Base-by-base conservation (phyloP, 2,329 filamentous ascomycete genomes). In the Fusarium transvaalense region DNA sequence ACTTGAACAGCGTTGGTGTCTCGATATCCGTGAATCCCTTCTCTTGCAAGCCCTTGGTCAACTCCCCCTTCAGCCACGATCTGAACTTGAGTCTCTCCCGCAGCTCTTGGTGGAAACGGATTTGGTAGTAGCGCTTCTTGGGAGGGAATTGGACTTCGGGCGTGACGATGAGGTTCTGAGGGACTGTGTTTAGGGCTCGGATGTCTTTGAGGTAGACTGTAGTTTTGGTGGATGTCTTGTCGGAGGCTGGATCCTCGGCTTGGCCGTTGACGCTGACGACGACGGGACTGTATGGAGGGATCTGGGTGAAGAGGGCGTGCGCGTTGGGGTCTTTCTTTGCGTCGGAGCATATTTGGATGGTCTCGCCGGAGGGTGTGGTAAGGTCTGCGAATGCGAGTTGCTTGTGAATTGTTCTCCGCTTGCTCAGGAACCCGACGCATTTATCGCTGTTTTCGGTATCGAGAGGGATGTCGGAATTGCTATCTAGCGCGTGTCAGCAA, bases 1-100 rank as follows among this genome's bases (percentile, higher is more conserved):
- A 97, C 78, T 98, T 99, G 86, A 99, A 99, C 1, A 99, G 85
- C 6, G 97, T 82, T 0, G 96, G 96, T 0, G 96, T 99, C 77
- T 99, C 96, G 32, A 98, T 87, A 71, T 98, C 92, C 14, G 86
- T 82, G 74, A 94, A 95, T 2, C 83, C 85, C 27, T 84, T 82
- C 7, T 83, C 77, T 17, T 85, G 82, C 32, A 94, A 83, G 10
- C 83, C 75, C 45, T 85, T 83, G 66, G 83, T 88, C 32, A 84
- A 79, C 60, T 83, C 83, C 6, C 82, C 83, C 37, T 80, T 83
- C 6, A 91, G 84, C 68, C 84, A 82, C 25, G 88, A 85, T n/a
- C 97, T 88, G 67, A 95, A 90, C 1, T 82, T 77, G 4, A 99
- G 84, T 6, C 94, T 88, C 2, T 90, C 80, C 23, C 88, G 87